Evolutionary conservation across 2,329 filamentous ascomycete genomes (phyloP).

Genomic region (Trichoderma guizhouense): DNA sequence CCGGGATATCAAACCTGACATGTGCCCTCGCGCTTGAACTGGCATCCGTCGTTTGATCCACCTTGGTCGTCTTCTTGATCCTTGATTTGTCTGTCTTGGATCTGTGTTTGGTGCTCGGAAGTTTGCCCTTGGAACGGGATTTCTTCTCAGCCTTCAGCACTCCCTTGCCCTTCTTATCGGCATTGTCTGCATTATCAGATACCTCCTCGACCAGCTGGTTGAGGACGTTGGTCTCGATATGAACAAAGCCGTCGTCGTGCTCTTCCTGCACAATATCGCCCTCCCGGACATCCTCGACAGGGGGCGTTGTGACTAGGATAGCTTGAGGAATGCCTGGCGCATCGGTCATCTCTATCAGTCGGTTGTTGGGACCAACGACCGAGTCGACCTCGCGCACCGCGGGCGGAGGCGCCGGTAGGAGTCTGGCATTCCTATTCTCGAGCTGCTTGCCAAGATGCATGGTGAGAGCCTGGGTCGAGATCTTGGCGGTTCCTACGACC

Average conservation of each 20-base stretch:
- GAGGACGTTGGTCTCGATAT: conserved; percentile 12
- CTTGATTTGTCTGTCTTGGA: neutral
- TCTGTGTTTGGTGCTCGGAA: neutral
- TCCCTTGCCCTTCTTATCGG: conserved; percentile 6
- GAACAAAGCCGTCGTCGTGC: conserved; percentile 8
- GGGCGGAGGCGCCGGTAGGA: conserved; percentile 5
- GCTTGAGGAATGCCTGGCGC: conserved; percentile 11
- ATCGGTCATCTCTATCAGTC: conserved; percentile 13
- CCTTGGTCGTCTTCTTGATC: neutral
- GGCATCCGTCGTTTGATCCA: neutral
- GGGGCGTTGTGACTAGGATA: conserved; percentile 1
- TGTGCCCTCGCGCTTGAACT: neutral
- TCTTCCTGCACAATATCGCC: conserved; percentile 16
- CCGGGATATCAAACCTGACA: neutral
- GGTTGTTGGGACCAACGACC: conserved; percentile 16
- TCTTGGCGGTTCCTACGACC: conserved; percentile 16
- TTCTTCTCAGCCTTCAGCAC: neutral
- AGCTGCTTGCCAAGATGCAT: conserved; percentile 12
- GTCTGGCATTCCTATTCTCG: conserved; percentile 7
- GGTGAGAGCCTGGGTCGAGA: conserved; percentile 6
- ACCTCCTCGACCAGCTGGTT: neutral
- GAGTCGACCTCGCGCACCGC: conserved; percentile 12
- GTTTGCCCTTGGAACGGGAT: conserved; percentile 1
- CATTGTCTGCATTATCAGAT: neutral
- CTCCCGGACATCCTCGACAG: conserved; percentile 8